Evolutionary conservation across 2,329 filamentous ascomycete species (phyloP), one percentile per base, ranked within the genome.

Genomic region (Neodidymelliopsis sp.): DNA sequence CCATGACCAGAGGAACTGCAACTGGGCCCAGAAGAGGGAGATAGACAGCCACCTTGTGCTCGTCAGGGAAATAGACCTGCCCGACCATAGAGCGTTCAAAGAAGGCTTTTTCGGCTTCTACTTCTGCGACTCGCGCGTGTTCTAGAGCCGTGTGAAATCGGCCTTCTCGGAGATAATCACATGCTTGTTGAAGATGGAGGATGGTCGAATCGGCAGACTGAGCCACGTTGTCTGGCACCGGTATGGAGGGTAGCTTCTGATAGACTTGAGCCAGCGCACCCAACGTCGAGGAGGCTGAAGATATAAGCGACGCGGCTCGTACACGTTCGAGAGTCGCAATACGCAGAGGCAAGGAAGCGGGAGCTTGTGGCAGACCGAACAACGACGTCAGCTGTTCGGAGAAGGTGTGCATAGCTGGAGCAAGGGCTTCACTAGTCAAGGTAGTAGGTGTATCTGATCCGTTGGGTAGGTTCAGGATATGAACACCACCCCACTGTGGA

Each of bases 61-160:
- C 94, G 67, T 99, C 94, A 0, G 94, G 94, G 72, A 99, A 99
- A 73, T 97, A 99, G 2, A 97, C 87, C 75, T 97, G 94, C 0
- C 92, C 94, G 10, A 99, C 94, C 94, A 99, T 99, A 67, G 90
- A 96, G 75, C 96, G 96, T 74, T 99, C 94, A 62, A 99, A 99
- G 74, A 99, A 99, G 0, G 93, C 93, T 53, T 88, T 86, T 71
- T 99, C 94, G 0, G 91, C 93, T 68, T 95, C 91, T 2, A 84
- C 83, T 73, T 97, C 92, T 5, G 94, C 94, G 35, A 91, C 84
- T 8, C 90, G 84, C 0, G 93, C 93, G 69, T 93, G 86, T 54
- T 87, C 83, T 28, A 99, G 77, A 0, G 91, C 92, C 6, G 74
- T 73, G 20, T 86, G 81, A 60, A 85, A 87, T 3, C 76, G 75